phyloP scores from a whole-genome alignment of 345 rosid genomes.

The Viola odorata region DNA sequence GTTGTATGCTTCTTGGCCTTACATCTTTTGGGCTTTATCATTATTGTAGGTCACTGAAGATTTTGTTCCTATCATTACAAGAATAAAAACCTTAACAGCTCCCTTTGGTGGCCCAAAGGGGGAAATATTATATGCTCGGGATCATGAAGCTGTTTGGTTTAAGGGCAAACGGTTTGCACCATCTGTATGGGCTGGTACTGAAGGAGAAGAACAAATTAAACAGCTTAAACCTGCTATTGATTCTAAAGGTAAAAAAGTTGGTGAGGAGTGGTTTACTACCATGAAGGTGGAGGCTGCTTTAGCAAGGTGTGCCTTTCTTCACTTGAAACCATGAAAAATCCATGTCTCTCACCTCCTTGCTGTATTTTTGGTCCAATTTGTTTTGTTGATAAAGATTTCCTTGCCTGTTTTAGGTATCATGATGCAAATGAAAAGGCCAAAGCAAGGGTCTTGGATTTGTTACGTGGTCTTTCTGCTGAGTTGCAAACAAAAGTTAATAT shows the following conservation, averaged over 20 bases:
- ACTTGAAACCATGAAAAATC: not conserved
- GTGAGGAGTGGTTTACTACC: slow-evolving; percentile 97
- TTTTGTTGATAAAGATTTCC: not conserved
- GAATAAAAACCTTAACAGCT: slow-evolving; percentile 71
- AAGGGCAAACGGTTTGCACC: slow-evolving; percentile 83
- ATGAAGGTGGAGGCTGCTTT: slow-evolving; percentile 75
- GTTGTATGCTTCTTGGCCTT: too few relatives aligned
- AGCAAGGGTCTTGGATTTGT: slow-evolving; percentile 67
- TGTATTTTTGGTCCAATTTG: not conserved
- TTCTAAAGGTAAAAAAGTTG: slow-evolving; percentile 89
- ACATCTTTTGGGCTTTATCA: slow-evolving; percentile 5
- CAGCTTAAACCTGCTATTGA: slow-evolving; percentile 82
- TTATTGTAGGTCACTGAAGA: slow-evolving; percentile 63
- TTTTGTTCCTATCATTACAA: slow-evolving; percentile 67
- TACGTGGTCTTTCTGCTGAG: slow-evolving; percentile 75
- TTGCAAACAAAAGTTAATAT: slow-evolving; percentile 72
- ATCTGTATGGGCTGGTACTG: slow-evolving; percentile 76
- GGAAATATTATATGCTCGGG: slow-evolving; percentile 79
- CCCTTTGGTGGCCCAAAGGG: slow-evolving; percentile 85
- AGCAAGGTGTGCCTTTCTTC: slow-evolving; percentile 39
- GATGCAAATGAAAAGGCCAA: slow-evolving; percentile 73
- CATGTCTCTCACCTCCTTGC: not conserved
- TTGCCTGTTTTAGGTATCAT: slow-evolving; percentile 57
- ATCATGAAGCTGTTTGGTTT: slow-evolving; percentile 93
- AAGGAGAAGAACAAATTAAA: slow-evolving; percentile 92